phyloP scores from a whole-genome alignment of 805 yeast genomes.

The Saccharomyces paradoxus region DNA sequence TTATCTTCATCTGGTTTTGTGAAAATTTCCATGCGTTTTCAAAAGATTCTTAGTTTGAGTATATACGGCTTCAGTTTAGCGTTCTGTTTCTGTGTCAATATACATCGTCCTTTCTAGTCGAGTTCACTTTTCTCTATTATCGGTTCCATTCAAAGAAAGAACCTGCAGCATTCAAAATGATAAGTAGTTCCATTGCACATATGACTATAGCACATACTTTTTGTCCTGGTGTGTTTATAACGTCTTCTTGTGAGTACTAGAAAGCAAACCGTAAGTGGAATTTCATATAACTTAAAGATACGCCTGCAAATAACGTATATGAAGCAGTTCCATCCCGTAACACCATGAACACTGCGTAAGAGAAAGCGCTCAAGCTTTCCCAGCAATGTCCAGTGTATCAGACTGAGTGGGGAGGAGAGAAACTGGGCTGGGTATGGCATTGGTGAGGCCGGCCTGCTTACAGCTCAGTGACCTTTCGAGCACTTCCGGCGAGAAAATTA shows the following conservation, averaged over 20 bases:
- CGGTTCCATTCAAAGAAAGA: neutral
- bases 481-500: neutral
- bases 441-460: neutral
- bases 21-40: neutral
- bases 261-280: neutral
- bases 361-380: neutral
- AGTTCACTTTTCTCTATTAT: neutral
- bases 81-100: neutral
- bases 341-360: neutral
- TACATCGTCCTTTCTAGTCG: neutral
- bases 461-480: neutral
- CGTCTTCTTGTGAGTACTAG: neutral
- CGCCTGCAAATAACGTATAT: neutral
- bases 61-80: neutral
- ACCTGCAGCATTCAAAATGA: neutral
- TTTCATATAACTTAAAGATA: neutral
- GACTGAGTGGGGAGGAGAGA: neutral
- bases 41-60: neutral
- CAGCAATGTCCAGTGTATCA: neutral
- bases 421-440: neutral
- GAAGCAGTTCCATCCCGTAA: neutral
- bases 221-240: slow-evolving; percentile 24
- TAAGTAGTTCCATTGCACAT: neutral
- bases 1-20: neutral
- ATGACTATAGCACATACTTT: slow-evolving; percentile 17